phyloP scores from a whole-genome alignment of 2,329 filamentous ascomycete species.

The Alternaria sp. region DNA sequence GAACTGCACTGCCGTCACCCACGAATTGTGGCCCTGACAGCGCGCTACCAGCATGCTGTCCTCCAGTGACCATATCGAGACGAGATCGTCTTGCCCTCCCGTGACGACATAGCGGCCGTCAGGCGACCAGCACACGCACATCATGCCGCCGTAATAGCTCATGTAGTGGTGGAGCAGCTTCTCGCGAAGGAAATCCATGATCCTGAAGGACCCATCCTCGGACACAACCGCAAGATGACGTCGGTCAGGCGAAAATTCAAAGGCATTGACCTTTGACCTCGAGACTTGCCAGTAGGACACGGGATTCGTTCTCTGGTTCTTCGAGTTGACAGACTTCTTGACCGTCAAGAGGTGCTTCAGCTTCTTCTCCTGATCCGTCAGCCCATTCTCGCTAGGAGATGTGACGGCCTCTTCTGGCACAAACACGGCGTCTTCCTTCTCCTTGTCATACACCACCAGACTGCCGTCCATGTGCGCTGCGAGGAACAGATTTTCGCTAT shows the following conservation, averaged over 20 bases:
- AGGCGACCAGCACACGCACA: constrained; percentile 95
- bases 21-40: constrained; percentile 94
- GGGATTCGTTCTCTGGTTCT: constrained; percentile 91
- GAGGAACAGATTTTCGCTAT: constrained; percentile 90
- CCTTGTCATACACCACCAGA: constrained; percentile 94
- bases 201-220: constrained; percentile 86
- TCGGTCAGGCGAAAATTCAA: constrained; percentile 89
- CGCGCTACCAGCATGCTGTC: constrained; percentile 86
- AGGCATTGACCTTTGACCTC: constrained; percentile 87
- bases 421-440: constrained; percentile 87
- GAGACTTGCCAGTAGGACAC: constrained; percentile 92
- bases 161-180: constrained; percentile 87
- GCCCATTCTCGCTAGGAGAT: constrained; percentile 30
- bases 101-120: constrained; percentile 96
- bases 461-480: constrained; percentile 91
- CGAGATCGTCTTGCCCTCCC: constrained; percentile 92
- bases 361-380: constrained; percentile 41
- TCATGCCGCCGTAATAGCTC: constrained; percentile 91
- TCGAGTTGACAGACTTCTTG: constrained; percentile 90
- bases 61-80: constrained; percentile 91
- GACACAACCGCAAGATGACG: constrained; percentile 87
- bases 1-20: constrained; percentile 92
- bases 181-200: constrained; percentile 92
- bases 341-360: constrained; percentile 65
- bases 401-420: constrained; percentile 65